phyloP scores from a whole-genome alignment of 1,139 yeast genomes.

The Debaryomycetaceae sp. region DNA sequence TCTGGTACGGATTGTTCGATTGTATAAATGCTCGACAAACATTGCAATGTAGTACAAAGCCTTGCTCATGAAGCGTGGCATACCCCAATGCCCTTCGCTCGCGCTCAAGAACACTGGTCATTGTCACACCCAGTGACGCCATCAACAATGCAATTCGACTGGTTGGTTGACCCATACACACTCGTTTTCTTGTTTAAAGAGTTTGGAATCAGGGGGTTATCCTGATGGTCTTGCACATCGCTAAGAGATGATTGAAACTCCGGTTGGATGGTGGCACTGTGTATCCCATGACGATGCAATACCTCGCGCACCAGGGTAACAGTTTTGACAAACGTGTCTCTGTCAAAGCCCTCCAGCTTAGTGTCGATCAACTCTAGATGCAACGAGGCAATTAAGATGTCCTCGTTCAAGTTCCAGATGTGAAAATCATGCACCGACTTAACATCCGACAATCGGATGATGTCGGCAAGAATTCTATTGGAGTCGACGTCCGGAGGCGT shows the following conservation, averaged over 20 bases:
- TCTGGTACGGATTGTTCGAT: too few species aligned
- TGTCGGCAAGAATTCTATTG: constrained; percentile 65
- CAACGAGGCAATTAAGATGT: constrained; percentile 79
- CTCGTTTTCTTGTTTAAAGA: constrained; percentile 13
- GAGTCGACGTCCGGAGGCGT: constrained; percentile 82
- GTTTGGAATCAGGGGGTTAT: constrained; percentile 4
- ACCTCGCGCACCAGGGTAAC: constrained; percentile 76
- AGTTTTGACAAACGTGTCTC: constrained; percentile 54
- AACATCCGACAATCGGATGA: constrained; percentile 65
- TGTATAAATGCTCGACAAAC: too few species aligned
- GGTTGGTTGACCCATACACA: constrained; percentile 32
- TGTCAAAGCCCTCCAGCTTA: constrained; percentile 32
- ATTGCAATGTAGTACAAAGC: too few species aligned
- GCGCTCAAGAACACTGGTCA: constrained; percentile 26
- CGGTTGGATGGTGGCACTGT: constrained; percentile 94
- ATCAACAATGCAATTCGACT: constrained; percentile 30
- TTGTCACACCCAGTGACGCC: constrained; percentile 35
- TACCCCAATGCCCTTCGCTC: too few species aligned
- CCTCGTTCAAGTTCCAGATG: constrained; percentile 93
- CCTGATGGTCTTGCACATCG: constrained; percentile 4
- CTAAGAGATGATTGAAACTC: constrained; percentile 50
- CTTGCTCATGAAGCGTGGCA: too few species aligned
- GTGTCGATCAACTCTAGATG: constrained; percentile 68
- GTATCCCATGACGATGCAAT: constrained; percentile 80
- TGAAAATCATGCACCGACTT: constrained; percentile 91